Conservation (phyloP, 345 rosid species). For the Brassica juncea region DNA sequence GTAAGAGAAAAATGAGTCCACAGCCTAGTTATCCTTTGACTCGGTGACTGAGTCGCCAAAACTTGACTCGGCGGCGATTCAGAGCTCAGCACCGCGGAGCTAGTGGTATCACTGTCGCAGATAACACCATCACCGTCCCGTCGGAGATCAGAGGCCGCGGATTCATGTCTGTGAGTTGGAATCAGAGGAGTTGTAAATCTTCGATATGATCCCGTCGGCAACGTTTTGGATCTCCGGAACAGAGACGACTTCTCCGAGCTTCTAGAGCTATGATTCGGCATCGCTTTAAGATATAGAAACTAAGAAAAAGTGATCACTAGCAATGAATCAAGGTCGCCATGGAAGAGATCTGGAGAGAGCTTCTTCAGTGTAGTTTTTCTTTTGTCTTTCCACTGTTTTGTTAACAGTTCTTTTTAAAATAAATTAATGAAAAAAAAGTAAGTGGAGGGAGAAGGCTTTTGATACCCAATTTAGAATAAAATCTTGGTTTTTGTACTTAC, state of each 20-base stretch:
- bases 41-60: slow-evolving; percentile 35
- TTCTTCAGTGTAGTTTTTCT: slow-evolving; percentile 8
- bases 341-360: slow-evolving; percentile 33
- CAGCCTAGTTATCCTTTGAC: slow-evolving; percentile 41
- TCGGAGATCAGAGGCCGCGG: slow-evolving; percentile 48
- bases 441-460: slow-evolving; percentile 1
- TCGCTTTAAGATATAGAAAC: background rate
- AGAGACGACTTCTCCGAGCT: slow-evolving; percentile 59
- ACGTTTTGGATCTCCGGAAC: slow-evolving; percentile 53
- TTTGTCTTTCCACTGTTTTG: background rate
- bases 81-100: slow-evolving; percentile 38
- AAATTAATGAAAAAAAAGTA: background rate
- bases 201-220: slow-evolving; percentile 42
- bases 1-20: slow-evolving; percentile 39
- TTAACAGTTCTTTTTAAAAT: background rate
- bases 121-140: slow-evolving; percentile 30
- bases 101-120: slow-evolving; percentile 12
- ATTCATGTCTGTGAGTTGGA: slow-evolving; percentile 55
- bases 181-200: slow-evolving; percentile 65
- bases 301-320: background rate
- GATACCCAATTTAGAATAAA: background rate
- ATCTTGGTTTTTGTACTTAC: background rate
- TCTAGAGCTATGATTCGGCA: slow-evolving; percentile 30
- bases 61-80: slow-evolving; percentile 41
- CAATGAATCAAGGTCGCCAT: background rate